phyloP scores from a whole-genome alignment of 1,139 yeast species.

The Tardiomyces blankii region DNA sequence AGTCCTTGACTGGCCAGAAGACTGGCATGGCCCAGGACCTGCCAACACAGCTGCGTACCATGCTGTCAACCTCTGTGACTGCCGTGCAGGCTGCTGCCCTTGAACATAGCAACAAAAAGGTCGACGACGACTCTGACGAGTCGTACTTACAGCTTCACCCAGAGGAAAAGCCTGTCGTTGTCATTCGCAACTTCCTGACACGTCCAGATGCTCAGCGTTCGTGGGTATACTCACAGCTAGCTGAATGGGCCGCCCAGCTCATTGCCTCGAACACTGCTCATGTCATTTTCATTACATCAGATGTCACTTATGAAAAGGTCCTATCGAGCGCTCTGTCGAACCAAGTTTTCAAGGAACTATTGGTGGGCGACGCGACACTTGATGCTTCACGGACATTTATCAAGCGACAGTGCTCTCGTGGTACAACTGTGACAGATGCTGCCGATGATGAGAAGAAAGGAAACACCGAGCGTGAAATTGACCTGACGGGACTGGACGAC shows the following conservation, averaged over 20 bases:
- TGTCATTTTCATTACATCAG: slow-evolving; percentile 79
- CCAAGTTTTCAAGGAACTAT: slow-evolving; percentile 67
- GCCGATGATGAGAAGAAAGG: slow-evolving; percentile 13
- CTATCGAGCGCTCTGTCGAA: slow-evolving; percentile 64
- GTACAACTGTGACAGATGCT: neutral
- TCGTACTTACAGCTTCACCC: slow-evolving; percentile 81
- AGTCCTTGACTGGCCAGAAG: slow-evolving; percentile 88
- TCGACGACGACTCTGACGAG: slow-evolving; percentile 37
- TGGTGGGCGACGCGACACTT: slow-evolving; percentile 72
- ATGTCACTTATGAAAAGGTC: slow-evolving; percentile 62
- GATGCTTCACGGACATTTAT: slow-evolving; percentile 65
- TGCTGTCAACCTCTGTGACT: slow-evolving; percentile 61
- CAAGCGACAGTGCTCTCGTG: slow-evolving; percentile 32
- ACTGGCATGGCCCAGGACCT: slow-evolving; percentile 82
- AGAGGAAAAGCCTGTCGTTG: slow-evolving; percentile 76
- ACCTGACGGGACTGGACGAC: slow-evolving; percentile 32
- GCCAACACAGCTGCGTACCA: slow-evolving; percentile 74
- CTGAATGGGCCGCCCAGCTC: slow-evolving; percentile 82
- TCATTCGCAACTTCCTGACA: slow-evolving; percentile 60
- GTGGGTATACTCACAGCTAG: slow-evolving; percentile 61
- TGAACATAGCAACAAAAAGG: slow-evolving; percentile 22
- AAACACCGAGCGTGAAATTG: slow-evolving; percentile 2
- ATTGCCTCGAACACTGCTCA: slow-evolving; percentile 77
- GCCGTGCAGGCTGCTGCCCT: slow-evolving; percentile 69
- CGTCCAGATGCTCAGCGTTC: slow-evolving; percentile 42